These are phyloP conservation scores for Pseudogymnoascus sp. DNA, from an alignment of 2,329 filamentous ascomycete species.

Conservation along the genomic window DNA sequence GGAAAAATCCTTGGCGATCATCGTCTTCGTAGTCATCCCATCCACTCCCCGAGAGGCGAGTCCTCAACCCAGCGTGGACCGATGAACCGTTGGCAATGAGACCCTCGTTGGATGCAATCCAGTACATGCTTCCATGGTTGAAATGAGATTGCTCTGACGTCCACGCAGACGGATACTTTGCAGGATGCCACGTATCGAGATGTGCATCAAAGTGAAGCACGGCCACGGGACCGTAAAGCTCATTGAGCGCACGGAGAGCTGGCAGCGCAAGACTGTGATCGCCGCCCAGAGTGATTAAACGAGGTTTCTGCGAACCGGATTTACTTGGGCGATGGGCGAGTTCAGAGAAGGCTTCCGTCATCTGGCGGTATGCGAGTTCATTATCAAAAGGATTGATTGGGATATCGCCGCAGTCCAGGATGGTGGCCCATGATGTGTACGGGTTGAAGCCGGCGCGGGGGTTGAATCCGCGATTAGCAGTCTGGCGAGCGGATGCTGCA, in stretches of 20 bases:
- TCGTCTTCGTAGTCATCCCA: slow-evolving; percentile 65
- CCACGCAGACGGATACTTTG: slow-evolving; percentile 74
- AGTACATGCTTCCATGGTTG: slow-evolving; percentile 88
- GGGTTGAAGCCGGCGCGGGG: slow-evolving; percentile 75
- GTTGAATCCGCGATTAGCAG: slow-evolving; percentile 73
- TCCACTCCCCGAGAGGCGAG: slow-evolving; percentile 58
- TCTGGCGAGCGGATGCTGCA: slow-evolving; percentile 72
- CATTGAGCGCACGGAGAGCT: slow-evolving; percentile 56
- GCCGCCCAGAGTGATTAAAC: slow-evolving; percentile 61
- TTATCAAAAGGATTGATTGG: slow-evolving; percentile 84
- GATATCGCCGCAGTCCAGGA: slow-evolving; percentile 87
- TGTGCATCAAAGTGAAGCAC: slow-evolving; percentile 66
- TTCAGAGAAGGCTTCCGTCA: slow-evolving; percentile 71
- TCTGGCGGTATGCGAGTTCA: slow-evolving; percentile 67
- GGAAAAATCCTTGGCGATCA: slow-evolving; percentile 65
- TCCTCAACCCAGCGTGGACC: slow-evolving; percentile 77
- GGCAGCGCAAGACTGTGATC: slow-evolving; percentile 65
- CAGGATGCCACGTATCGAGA: slow-evolving; percentile 30
- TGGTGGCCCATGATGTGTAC: slow-evolving; percentile 66
- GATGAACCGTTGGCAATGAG: slow-evolving; percentile 65
- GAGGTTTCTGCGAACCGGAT: slow-evolving; percentile 30
- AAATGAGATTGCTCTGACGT: slow-evolving; percentile 60
- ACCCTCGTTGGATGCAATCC: slow-evolving; percentile 74
- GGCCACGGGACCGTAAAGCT: slow-evolving; percentile 54
- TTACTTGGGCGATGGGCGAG: slow-evolving; percentile 37